These are phyloP conservation scores for Picochlorum sp. DNA, from an alignment of 139 green algal genomes.

Conservation along the genomic window DNA sequence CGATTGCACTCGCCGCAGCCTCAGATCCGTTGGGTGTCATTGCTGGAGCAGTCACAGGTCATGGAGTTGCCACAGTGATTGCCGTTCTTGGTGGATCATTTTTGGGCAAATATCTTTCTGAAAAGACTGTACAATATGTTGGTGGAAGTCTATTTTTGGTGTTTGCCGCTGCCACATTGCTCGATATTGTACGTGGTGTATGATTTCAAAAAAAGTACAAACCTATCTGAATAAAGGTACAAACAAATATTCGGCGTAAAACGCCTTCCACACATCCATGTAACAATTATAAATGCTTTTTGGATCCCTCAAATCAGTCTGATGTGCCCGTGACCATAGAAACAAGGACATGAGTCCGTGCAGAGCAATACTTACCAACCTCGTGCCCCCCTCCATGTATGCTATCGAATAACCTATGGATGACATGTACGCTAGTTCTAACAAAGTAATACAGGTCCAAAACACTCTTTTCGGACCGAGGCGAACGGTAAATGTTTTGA, in stretches of 20 bases:
- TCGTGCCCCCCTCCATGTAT: conserved; percentile 32
- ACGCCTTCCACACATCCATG: conserved; percentile 77
- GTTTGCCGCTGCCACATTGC: conserved; percentile 71
- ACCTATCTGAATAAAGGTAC: conserved; percentile 65
- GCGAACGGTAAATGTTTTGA: conserved; percentile 77
- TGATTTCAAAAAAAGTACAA: neutral
- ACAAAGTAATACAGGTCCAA: conserved; percentile 71
- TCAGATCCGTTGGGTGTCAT: conserved; percentile 58
- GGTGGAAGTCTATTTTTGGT: conserved; percentile 83
- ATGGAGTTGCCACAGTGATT: conserved; percentile 77
- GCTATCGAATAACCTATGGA: conserved; percentile 27
- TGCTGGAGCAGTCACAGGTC: conserved; percentile 71
- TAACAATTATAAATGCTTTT: conserved; percentile 33
- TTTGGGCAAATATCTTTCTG: conserved; percentile 64
- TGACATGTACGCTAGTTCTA: conserved; percentile 54
- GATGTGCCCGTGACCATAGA: conserved; percentile 30
- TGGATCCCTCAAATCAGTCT: conserved; percentile 40
- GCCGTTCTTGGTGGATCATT: conserved; percentile 66
- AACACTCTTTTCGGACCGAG: conserved; percentile 67
- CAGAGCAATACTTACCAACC: conserved; percentile 24
- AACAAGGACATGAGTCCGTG: conserved; percentile 36
- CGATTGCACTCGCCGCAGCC: conserved; percentile 87
- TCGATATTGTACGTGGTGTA: conserved; percentile 52
- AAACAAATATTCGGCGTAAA: conserved; percentile 86
- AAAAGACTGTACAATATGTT: conserved; percentile 68